These are phyloP conservation scores for Halophytophthora batemanensis DNA, from an alignment of 352 stramenopile species.

Conservation along the genomic window DNA sequence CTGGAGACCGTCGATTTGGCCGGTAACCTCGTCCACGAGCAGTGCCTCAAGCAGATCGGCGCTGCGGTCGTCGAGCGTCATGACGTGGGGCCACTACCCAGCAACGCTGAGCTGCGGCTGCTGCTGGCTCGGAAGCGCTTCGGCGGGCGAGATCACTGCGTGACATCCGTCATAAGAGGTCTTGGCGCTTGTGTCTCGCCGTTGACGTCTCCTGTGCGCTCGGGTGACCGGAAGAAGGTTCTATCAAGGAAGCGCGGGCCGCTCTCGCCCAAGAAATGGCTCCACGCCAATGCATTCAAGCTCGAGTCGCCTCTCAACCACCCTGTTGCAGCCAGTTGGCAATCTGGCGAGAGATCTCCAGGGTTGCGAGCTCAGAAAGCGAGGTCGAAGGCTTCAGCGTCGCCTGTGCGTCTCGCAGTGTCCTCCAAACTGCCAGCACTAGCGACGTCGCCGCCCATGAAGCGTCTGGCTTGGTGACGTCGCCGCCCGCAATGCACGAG, in stretches of 20 bases:
- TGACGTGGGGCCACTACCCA: slow-evolving; percentile 6
- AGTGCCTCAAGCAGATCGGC: slow-evolving; percentile 31
- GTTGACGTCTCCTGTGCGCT: slow-evolving; percentile 5
- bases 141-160: slow-evolving; percentile 2
- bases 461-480: slow-evolving; percentile 9
- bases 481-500: not conserved
- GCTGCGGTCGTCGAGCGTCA: slow-evolving; percentile 27
- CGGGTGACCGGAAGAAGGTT: slow-evolving; percentile 3
- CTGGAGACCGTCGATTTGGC: slow-evolving; percentile 43
- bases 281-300: slow-evolving; percentile 23
- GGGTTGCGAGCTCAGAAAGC: slow-evolving; percentile 10
- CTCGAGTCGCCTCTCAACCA: slow-evolving; percentile 17
- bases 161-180: slow-evolving; percentile 4
- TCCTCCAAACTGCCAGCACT: slow-evolving; percentile 15
- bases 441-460: slow-evolving; percentile 1
- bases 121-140: slow-evolving; percentile 49
- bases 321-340: slow-evolving; percentile 6
- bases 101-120: slow-evolving; percentile 40
- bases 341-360: slow-evolving; percentile 8
- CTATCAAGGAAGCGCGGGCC: slow-evolving; percentile 9
- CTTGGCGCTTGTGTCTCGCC: slow-evolving; percentile 6
- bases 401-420: slow-evolving; percentile 2
- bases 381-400: not conserved
- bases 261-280: slow-evolving; percentile 53
- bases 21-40: slow-evolving; percentile 55